These are phyloP conservation scores for Dispira simplex DNA, from an alignment of 192 early-diverging fungal genomes.

Conservation along the genomic window DNA sequence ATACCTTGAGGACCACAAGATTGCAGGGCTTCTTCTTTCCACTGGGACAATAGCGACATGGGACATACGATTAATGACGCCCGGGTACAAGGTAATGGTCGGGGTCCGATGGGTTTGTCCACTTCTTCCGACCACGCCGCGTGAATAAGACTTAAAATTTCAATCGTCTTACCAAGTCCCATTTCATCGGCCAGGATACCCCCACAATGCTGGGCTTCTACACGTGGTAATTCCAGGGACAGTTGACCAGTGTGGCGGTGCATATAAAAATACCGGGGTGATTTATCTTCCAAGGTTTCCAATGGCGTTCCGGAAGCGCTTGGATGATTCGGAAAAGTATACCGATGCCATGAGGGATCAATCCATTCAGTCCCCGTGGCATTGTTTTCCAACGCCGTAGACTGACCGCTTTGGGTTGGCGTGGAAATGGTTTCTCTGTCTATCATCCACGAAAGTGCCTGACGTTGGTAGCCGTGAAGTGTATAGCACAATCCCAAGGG, in stretches of 20 bases:
- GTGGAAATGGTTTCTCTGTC: neutral
- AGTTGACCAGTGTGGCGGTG: slow-evolving; percentile 1
- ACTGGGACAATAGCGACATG: slow-evolving; percentile 2
- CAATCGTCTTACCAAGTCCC: slow-evolving; percentile 8
- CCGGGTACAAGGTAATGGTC: neutral
- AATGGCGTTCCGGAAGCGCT: neutral
- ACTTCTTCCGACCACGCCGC: neutral
- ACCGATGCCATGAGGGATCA: slow-evolving; percentile 3
- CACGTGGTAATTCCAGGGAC: neutral
- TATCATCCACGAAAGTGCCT: slow-evolving; percentile 1
- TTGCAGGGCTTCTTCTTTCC: neutral
- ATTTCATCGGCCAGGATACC: slow-evolving; percentile 8
- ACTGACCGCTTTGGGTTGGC: neutral
- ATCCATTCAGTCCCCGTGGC: neutral
- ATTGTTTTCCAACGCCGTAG: neutral
- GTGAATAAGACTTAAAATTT: neutral
- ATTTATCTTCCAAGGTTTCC: neutral
- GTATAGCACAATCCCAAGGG: neutral
- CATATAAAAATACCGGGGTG: neutral
- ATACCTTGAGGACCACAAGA: neutral
- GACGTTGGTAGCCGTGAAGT: slow-evolving; percentile 4
- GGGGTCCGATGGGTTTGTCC: neutral
- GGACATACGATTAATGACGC: slow-evolving; percentile 8
- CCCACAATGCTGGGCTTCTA: neutral
- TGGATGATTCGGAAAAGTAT: neutral